A percentile compares a stretch with the other conserved stretches of the same genome.
Evolutionary conservation across 2,329 filamentous ascomycete species (phyloP).

Genomic region (Ophiostoma sp.): DNA sequence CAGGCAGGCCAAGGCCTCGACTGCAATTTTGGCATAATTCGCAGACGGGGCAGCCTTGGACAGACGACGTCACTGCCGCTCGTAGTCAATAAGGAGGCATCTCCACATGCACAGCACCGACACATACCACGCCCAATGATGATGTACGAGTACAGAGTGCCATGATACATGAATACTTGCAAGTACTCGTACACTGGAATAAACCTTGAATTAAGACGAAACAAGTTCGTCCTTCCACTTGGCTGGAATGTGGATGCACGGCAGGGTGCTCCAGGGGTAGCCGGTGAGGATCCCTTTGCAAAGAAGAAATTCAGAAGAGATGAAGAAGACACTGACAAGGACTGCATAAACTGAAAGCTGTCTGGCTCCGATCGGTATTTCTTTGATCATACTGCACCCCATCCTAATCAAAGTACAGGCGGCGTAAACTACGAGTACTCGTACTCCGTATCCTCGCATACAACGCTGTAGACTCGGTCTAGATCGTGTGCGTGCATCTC

Average conservation of each 20-base stretch:
- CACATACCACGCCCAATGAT: neutral
- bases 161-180: neutral
- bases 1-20: neutral
- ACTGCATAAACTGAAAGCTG: no score
- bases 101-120: neutral
- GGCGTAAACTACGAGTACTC: no score
- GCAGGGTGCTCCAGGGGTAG: neutral
- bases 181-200: neutral
- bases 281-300: neutral
- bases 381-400: no score
- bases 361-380: no score
- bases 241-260: conserved; percentile 9
- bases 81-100: conserved; percentile 3
- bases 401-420: no score
- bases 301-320: neutral
- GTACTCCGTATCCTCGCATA: neutral
- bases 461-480: neutral
- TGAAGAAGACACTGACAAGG: no score
- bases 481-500: neutral
- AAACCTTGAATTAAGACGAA: conserved; percentile 1
- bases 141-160: neutral
- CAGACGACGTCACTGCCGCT: conserved; percentile 2
- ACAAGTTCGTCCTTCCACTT: conserved; percentile 2
- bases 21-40: neutral
- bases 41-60: neutral